Percentiles rank a stretch among this genome's conserved stretches.
phyloP scores from a whole-genome alignment of 176 grass and related monocot genomes.

The Paspalum vaginatum region DNA sequence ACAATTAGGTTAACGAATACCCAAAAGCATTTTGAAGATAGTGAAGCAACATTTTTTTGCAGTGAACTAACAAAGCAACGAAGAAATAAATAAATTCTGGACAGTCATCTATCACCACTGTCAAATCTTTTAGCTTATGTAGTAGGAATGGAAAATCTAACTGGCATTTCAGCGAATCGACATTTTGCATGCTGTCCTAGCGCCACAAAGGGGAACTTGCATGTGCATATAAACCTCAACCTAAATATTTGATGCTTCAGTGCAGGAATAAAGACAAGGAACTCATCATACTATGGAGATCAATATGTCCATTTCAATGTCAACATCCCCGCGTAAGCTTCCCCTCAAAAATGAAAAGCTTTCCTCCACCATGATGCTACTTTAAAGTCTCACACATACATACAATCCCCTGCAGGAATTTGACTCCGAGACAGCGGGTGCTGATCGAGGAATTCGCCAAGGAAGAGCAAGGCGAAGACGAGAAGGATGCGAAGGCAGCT shows the following conservation, averaged over 20 bases:
- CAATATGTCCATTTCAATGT: constrained; percentile 94
- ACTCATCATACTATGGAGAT: constrained; percentile 66
- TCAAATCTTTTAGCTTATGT: neutral
- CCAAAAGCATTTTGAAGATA: neutral
- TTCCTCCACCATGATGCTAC: neutral
- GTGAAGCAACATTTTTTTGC: neutral
- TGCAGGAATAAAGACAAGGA: constrained; percentile 81
- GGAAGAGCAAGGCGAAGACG: constrained; percentile 82
- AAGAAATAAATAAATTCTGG: neutral
- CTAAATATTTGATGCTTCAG: constrained; percentile 5
- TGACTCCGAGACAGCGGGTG: constrained; percentile 65
- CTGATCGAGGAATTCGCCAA: constrained; percentile 82
- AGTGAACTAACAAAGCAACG: neutral
- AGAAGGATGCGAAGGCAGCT: constrained; percentile 66
- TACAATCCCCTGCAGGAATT: constrained; percentile 56
- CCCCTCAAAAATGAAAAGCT: neutral
- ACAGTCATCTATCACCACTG: neutral
- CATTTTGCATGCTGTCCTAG: neutral
- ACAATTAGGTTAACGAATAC: neutral
- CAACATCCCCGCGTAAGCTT: constrained; percentile 76
- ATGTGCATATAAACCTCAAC: neutral
- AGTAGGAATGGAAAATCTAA: neutral
- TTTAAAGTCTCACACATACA: neutral
- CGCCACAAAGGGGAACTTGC: neutral
- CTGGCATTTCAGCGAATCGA: neutral